Conservation (phyloP, 169 alveolate genomes). For the Cystoisospora suis region DNA sequence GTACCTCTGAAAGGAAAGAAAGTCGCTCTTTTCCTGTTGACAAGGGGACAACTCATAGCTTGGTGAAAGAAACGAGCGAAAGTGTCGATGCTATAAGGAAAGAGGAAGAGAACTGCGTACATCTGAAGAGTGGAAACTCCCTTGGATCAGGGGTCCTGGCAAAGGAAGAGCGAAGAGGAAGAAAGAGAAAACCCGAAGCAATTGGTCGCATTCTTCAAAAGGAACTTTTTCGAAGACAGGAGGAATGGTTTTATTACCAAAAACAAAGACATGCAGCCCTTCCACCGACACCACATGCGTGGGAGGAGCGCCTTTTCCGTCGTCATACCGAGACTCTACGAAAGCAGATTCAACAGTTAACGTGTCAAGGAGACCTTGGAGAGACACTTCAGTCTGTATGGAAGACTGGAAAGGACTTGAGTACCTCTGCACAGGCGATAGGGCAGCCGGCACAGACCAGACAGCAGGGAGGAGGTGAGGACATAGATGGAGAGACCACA, state of each 20-base stretch:
- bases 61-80: no score
- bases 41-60: no score
- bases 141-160: neutral
- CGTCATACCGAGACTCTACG: neutral
- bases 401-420: no score
- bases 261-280: constrained; percentile 2
- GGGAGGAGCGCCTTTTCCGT: neutral
- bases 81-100: no score
- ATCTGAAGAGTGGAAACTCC: neutral
- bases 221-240: constrained; percentile 1
- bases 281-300: neutral
- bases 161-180: neutral
- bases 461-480: no score
- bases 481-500: no score
- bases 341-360: neutral
- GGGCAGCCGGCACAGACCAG: no score
- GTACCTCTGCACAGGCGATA: no score
- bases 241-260: neutral
- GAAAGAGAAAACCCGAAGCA: neutral
- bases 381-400: no score
- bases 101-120: no score
- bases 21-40: no score
- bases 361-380: neutral
- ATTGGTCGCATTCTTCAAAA: constrained; percentile 11
- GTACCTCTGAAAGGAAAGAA: no score